Conservation (phyloP, 345 rosid species). For the Salix dunnii region DNA sequence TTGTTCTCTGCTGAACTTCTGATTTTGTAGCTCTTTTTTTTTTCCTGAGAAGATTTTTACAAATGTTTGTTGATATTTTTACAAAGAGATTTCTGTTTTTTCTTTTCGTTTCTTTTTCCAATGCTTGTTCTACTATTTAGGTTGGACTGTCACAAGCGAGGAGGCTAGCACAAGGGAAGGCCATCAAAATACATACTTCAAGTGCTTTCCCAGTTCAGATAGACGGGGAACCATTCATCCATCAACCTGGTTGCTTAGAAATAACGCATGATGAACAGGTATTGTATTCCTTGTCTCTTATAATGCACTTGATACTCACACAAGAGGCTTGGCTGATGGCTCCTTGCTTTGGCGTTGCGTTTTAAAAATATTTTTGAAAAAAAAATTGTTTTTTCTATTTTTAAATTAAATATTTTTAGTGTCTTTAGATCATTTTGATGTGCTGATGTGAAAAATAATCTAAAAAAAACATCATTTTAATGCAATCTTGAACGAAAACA, state of each 20-base stretch:
- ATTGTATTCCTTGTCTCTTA: neutral
- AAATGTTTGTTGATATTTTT: neutral
- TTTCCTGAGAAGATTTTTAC: neutral
- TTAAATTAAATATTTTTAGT: too few species aligned
- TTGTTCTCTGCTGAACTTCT: neutral
- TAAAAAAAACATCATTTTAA: too few species aligned
- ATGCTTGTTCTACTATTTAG: neutral
- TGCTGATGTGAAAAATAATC: too few species aligned
- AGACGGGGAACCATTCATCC: neutral
- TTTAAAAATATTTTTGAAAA: too few species aligned
- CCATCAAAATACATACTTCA: neutral
- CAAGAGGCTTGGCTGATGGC: neutral
- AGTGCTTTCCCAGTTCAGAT: neutral
- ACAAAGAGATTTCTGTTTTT: too few species aligned
- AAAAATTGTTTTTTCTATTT: too few species aligned
- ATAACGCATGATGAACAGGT: neutral
- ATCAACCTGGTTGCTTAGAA: conserved; percentile 1
- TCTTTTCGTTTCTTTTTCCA: neutral
- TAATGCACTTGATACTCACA: neutral
- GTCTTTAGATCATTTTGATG: too few species aligned
- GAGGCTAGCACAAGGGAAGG: neutral
- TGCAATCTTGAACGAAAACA: too few species aligned
- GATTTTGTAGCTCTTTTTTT: neutral
- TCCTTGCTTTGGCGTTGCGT: too few species aligned
- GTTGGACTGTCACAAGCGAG: neutral